Conservation (phyloP, 192 early-diverging fungal species). For the Umbelopsis ramanniana region DNA sequence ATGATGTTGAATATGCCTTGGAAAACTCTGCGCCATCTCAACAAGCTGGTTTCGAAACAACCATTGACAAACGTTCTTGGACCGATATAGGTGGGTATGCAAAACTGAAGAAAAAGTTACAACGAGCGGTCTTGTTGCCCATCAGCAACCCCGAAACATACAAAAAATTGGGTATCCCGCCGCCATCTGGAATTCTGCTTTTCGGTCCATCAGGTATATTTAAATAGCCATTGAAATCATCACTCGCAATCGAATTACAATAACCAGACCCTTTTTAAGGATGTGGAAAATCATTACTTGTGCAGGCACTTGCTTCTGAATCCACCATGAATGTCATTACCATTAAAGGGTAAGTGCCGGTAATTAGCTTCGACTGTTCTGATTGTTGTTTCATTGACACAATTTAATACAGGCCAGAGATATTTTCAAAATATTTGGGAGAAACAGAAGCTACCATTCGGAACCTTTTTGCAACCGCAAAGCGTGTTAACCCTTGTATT, state of each 20-base stretch:
- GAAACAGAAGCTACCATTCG: conserved; percentile 87
- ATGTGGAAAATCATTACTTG: conserved; percentile 90
- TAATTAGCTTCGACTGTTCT: not conserved
- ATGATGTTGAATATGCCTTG: conserved; percentile 61
- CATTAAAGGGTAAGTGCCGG: conserved; percentile 68
- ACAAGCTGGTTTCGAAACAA: conserved; percentile 62
- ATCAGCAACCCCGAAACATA: conserved; percentile 58
- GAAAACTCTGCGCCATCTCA: conserved; percentile 66
- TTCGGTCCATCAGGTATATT: conserved; percentile 84
- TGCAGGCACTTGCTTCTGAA: conserved; percentile 76
- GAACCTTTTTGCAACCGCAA: conserved; percentile 82
- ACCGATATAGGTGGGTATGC: conserved; percentile 73
- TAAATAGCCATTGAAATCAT: not conserved
- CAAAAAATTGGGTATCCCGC: conserved; percentile 66
- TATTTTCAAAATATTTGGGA: conserved; percentile 96
- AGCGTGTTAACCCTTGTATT: conserved; percentile 85
- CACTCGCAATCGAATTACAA: not conserved
- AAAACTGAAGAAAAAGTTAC: conserved; percentile 20
- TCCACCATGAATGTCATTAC: conserved; percentile 84
- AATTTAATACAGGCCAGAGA: conserved; percentile 60
- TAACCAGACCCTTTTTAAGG: conserved; percentile 46
- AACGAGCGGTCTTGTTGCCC: conserved; percentile 47
- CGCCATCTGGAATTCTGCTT: conserved; percentile 84
- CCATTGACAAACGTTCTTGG: conserved; percentile 58
- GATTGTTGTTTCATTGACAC: not conserved